Evolutionary conservation across 495 filamentous ascomycete species (phyloP).

Genomic region (Eremomyces bilateralis): DNA sequence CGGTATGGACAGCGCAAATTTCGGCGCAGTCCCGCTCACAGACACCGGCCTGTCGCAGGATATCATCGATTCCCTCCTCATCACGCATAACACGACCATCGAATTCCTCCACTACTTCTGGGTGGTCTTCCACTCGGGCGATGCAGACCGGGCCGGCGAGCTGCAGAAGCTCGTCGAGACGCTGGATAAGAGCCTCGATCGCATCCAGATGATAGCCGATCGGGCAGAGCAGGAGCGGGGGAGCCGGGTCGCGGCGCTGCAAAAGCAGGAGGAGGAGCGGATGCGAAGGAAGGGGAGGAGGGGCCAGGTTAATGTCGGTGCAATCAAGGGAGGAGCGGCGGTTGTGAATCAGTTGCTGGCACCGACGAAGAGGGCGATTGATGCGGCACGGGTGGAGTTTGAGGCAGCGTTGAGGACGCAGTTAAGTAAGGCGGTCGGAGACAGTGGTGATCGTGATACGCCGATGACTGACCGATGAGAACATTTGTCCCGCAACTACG

Average conservation of each 20-base stretch:
- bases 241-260: conserved; percentile 32
- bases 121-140: conserved; percentile 67
- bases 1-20: conserved; percentile 3
- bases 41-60: conserved; percentile 40
- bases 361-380: conserved; percentile 44
- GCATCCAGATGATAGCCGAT: conserved; percentile 60
- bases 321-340: conserved; percentile 48
- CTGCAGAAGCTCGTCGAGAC: conserved; percentile 57
- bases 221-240: conserved; percentile 57
- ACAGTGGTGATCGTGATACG: neutral
- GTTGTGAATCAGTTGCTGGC: conserved; percentile 54
- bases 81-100: conserved; percentile 78
- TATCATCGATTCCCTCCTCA: conserved; percentile 48
- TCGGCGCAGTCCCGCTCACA: conserved; percentile 4
- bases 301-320: conserved; percentile 37
- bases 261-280: conserved; percentile 42
- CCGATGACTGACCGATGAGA: neutral
- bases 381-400: conserved; percentile 41
- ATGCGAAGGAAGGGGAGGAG: conserved; percentile 48
- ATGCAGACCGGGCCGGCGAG: conserved; percentile 53
- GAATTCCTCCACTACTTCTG: conserved; percentile 97
- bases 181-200: conserved; percentile 47
- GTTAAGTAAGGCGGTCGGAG: conserved; percentile 13
- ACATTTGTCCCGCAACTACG: neutral
- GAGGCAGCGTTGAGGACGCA: conserved; percentile 38